Evolutionary conservation across 106 monocot genomes (phyloP).

Genomic region (Allium sativum): DNA sequence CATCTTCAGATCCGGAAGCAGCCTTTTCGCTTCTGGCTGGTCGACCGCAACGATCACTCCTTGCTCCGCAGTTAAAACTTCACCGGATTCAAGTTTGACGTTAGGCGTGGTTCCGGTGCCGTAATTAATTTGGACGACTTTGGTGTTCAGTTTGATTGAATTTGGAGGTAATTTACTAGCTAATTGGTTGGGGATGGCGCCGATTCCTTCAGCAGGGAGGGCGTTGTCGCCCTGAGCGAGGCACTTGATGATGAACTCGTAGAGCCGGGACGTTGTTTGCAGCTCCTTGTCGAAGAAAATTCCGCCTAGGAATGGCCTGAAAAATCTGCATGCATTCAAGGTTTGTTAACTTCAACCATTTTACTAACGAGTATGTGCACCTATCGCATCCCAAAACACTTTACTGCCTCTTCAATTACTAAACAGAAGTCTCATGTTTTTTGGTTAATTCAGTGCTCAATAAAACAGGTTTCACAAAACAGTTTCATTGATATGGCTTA

Average conservation of each 20-base stretch:
- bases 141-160: constrained; percentile 39
- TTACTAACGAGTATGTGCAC: no score
- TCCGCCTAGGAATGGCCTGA: constrained; percentile 84
- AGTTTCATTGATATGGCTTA: no score
- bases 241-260: constrained; percentile 80
- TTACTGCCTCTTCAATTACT: no score
- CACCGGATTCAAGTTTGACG: constrained; percentile 32
- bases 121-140: constrained; percentile 17
- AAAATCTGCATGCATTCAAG: constrained; percentile 29
- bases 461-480: no score
- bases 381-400: no score
- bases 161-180: constrained; percentile 29
- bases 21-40: constrained; percentile 50
- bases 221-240: constrained; percentile 76
- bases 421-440: no score
- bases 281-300: constrained; percentile 89
- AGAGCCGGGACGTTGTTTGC: constrained; percentile 66
- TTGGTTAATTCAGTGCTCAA: no score
- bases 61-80: constrained; percentile 23
- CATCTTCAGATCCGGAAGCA: constrained; percentile 19
- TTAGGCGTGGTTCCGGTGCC: background rate
- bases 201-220: constrained; percentile 71
- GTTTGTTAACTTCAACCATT: no score
- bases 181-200: constrained; percentile 58
- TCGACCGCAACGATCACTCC: constrained; percentile 82